phyloP scores from a whole-genome alignment of 2,329 filamentous ascomycete species.

The Penicillium sp. region DNA sequence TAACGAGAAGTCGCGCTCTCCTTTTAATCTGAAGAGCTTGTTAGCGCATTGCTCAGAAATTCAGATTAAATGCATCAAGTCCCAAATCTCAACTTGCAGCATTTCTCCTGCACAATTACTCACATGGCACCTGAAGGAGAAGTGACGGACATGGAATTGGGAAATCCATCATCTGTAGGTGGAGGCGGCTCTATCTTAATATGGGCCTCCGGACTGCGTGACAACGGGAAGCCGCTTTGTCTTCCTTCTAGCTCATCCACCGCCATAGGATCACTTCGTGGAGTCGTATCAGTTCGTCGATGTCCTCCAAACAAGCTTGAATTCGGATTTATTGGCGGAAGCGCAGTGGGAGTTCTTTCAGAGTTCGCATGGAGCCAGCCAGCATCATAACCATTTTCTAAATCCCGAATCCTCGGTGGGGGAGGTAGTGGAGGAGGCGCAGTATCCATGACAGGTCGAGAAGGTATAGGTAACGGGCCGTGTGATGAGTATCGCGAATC shows the following conservation, averaged over 20 bases:
- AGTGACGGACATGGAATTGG: conserved; percentile 32
- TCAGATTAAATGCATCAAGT: neutral
- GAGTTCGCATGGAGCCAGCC: conserved; percentile 65
- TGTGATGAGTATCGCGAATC: conserved; percentile 44
- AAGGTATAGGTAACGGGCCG: conserved; percentile 64
- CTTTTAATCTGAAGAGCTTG: conserved; percentile 52
- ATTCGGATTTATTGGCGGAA: conserved; percentile 49
- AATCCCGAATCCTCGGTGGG: conserved; percentile 60
- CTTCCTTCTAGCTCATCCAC: conserved; percentile 38
- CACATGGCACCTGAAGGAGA: conserved; percentile 32
- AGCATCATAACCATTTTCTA: conserved; percentile 58
- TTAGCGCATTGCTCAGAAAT: conserved; percentile 7
- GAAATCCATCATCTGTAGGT: conserved; percentile 33
- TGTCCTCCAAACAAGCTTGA: conserved; percentile 53
- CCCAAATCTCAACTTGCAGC: neutral
- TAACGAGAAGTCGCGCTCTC: conserved; percentile 60
- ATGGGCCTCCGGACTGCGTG: conserved; percentile 35
- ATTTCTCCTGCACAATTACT: conserved; percentile 13
- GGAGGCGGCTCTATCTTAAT: conserved; percentile 38
- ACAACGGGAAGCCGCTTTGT: conserved; percentile 25
- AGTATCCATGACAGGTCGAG: conserved; percentile 47
- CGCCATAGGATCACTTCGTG: conserved; percentile 37
- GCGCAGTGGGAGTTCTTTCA: conserved; percentile 47
- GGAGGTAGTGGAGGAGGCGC: conserved; percentile 66
- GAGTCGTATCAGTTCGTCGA: conserved; percentile 34